Evolutionary conservation across 1,284 basidiomycete species (phyloP), one percentile per base, ranked within the genome.

Genomic region (Tylopilus sp.): DNA sequence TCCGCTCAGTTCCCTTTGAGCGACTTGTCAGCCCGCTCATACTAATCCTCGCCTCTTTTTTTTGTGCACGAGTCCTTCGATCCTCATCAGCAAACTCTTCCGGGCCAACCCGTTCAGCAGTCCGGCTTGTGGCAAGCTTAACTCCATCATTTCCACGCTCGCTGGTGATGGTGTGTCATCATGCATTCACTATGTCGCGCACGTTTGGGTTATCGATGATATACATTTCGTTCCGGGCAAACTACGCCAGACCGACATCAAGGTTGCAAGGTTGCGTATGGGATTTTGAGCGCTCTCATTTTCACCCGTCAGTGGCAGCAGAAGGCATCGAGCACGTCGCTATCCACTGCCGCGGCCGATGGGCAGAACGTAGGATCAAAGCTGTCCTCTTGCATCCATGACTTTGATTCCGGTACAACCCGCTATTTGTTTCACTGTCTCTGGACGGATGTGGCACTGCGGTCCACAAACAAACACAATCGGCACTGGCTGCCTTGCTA

Each of bases 201-300:
- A 21, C 28, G 13, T 34, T 49, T 46, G 15, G 53, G 69, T 48
- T 54, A 80, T 77, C 73, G 16, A 82, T 65, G 34, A 83, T 73
- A n/a, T n/a, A n/a, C n/a, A n/a, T n/a, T n/a, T n/a, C n/a, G n/a
- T n/a, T n/a, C n/a, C n/a, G n/a, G n/a, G n/a, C 35, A 51, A 38
- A 10, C 7, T 34, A 41, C 41, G 10, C 26, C 25, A 7, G 11
- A 16, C 21, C 21, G 38, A 29, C 33, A n/a, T 44, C n/a, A 18
- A 6, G 33, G 42, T 42, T 45, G 37, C n/a, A 37, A 48, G 36
- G 41, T 38, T 21, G 64, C 78, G 60, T 83, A 80, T 15, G 78
- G 77, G 80, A 82, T 81, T 63, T 82, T 82, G 52, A 82, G 59
- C 5, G 79, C 79, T 77, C 78, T 6, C 82, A 78, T n/a, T n/a